Evolutionary conservation across 2,329 filamentous ascomycete genomes (phyloP).

Genomic region (Xylaria multiplex): DNA sequence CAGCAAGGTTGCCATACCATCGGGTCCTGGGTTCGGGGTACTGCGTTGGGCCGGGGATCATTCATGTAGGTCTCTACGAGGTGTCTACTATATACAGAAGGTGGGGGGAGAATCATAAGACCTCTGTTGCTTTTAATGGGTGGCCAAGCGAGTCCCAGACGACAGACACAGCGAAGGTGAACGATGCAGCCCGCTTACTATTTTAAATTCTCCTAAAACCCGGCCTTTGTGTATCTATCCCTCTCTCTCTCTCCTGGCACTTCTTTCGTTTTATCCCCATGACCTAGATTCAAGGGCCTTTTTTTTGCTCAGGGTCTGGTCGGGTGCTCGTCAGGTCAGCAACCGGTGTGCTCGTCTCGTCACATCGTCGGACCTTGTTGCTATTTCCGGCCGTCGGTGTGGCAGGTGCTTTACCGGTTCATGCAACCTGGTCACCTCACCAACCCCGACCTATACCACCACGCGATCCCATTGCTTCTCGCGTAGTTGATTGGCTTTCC

Average conservation of each 20-base stretch:
- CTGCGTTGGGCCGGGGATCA: constrained; percentile 11
- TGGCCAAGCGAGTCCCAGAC: not conserved
- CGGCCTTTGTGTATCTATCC: not conserved
- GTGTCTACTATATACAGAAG: constrained; percentile 5
- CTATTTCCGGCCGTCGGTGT: constrained; percentile 11
- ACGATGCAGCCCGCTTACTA: not conserved
- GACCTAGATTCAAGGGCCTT: not conserved
- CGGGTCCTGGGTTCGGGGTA: constrained; percentile 20
- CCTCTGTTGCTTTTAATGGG: not conserved
- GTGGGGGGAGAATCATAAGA: constrained; percentile 10
- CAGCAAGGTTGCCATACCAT: constrained; percentile 17
- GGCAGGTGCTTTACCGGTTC: not conserved
- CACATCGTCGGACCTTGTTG: constrained; percentile 5
- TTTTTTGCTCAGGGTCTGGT: not conserved
- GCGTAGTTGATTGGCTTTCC: too few species aligned
- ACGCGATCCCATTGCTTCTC: not conserved
- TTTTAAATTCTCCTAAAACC: not conserved
- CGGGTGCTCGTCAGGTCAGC: not conserved
- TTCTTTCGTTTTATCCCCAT: not conserved
- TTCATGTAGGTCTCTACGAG: constrained; percentile 15
- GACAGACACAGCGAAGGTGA: not conserved
- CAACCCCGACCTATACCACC: not conserved
- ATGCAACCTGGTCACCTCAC: not conserved
- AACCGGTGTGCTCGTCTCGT: constrained; percentile 6
- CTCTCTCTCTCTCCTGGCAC: not conserved